phyloP scores from a whole-genome alignment of 2,329 filamentous ascomycete species.

The Sarocladium kiliense region DNA sequence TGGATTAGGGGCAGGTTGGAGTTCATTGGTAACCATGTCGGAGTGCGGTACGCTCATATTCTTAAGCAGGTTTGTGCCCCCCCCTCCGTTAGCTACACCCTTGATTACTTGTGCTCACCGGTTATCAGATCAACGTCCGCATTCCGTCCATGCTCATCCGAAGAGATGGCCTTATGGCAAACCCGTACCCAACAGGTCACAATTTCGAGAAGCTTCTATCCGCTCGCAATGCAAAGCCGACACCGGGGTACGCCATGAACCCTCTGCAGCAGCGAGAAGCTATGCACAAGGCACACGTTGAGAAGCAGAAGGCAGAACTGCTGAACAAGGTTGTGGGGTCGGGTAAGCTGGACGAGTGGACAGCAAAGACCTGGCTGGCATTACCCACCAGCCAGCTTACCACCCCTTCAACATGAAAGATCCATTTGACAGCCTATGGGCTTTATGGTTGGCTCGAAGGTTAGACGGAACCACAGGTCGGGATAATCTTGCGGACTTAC shows the following conservation, averaged over 20 bases:
- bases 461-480: no score
- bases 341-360: constrained; percentile 30
- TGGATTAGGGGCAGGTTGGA: constrained; percentile 50
- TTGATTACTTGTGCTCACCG: constrained; percentile 9
- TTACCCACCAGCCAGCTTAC: not conserved
- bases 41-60: constrained; percentile 53
- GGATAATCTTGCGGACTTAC: no score
- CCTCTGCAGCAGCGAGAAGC: constrained; percentile 44
- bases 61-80: constrained; percentile 42
- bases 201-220: constrained; percentile 43
- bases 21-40: constrained; percentile 50
- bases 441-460: no score
- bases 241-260: constrained; percentile 13
- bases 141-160: constrained; percentile 59
- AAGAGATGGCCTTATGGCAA: constrained; percentile 43
- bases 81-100: constrained; percentile 5
- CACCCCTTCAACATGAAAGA: not conserved
- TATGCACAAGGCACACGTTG: constrained; percentile 34
- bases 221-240: constrained; percentile 3
- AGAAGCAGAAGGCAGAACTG: constrained; percentile 37
- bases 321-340: constrained; percentile 34
- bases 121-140: constrained; percentile 46
- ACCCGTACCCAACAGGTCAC: constrained; percentile 34
- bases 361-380: constrained; percentile 31
- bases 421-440: no score